phyloP scores from a whole-genome alignment of 345 rosid genomes.

The Brassica incana region DNA sequence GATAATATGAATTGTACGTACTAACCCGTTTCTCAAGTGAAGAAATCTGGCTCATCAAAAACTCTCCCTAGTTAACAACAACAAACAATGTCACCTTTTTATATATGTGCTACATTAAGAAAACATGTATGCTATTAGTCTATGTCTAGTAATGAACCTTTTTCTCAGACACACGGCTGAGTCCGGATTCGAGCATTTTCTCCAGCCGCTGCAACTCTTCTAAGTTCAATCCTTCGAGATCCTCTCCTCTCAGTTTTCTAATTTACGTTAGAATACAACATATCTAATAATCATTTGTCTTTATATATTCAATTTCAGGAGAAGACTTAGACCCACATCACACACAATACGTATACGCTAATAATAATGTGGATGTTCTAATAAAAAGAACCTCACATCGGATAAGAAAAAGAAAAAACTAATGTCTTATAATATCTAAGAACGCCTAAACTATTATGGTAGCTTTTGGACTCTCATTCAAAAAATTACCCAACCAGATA shows the following conservation, averaged over 20 bases:
- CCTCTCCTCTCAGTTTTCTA: conserved; percentile 57
- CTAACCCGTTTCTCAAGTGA: conserved; percentile 74
- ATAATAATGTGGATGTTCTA: neutral
- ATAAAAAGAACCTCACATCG: neutral
- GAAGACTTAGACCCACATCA: neutral
- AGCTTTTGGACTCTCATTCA: neutral
- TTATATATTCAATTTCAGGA: neutral
- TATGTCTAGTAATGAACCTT: conserved; percentile 49
- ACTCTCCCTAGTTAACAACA: conserved; percentile 55
- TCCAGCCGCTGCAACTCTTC: conserved; percentile 74
- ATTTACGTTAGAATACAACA: neutral
- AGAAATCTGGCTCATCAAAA: conserved; percentile 63
- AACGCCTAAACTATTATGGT: neutral
- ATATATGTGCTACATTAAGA: neutral
- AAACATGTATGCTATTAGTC: conserved; percentile 1
- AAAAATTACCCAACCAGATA: neutral
- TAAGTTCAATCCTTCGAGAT: conserved; percentile 67
- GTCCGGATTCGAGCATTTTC: conserved; percentile 72
- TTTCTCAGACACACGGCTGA: conserved; percentile 67
- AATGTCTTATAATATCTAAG: neutral
- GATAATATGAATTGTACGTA: neutral
- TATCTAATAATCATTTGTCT: neutral
- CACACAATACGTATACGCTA: neutral
- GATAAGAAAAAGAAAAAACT: neutral
- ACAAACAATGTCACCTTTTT: conserved; percentile 1